Base-by-base conservation (phyloP, 306 rosid genomes). In the Corylus avellana region DNA sequence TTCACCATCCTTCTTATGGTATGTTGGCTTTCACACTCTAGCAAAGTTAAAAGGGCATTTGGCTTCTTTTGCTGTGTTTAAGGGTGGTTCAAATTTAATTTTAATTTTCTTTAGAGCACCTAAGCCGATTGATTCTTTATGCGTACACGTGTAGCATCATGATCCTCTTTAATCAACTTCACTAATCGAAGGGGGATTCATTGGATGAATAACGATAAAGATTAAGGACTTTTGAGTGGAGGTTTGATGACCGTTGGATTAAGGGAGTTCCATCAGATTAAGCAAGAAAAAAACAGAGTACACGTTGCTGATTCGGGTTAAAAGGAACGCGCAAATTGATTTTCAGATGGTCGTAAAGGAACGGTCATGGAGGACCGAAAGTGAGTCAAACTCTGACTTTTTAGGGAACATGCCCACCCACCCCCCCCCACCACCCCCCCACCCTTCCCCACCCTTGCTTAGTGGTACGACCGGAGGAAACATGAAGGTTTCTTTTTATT, bases 331-430 rank as follows among this genome's bases (percentile, higher is more conserved):
- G 25, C 22, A 39, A 25, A 12, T 25, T 54, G 59, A 16, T 17
- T 49, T 44, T 22, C 4, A n/a, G 20, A 68, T 17, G 18, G 46
- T 37, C 16, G 12, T 35, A 71, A 71, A 75, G 81, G 42, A 57
- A 78, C 54, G 42, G 70, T n/a, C 70, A 44, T 25, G 44, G n/a
- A 70, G 29, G 62, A 46, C 49, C 12, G 29, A 77, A 77, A 83
- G 80, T 51, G 66, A 80, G 87, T 83, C 85, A 86, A 81, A 75
- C 29, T 27, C 32, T 73, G 14, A 53, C 79, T 73, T 83, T 89
- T 51, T 62, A 5, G 49, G 49, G 69, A 74, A 46, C 87, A 74
- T 74, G 78, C 87, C 89, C 67, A 81, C 53, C 74, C 39, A 50
- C 70, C 50, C 77, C 55, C 76, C 70, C 50, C 77, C 80, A 73